phyloP scores from a whole-genome alignment of 345 rosid species.

The Lepidium aucheri region DNA sequence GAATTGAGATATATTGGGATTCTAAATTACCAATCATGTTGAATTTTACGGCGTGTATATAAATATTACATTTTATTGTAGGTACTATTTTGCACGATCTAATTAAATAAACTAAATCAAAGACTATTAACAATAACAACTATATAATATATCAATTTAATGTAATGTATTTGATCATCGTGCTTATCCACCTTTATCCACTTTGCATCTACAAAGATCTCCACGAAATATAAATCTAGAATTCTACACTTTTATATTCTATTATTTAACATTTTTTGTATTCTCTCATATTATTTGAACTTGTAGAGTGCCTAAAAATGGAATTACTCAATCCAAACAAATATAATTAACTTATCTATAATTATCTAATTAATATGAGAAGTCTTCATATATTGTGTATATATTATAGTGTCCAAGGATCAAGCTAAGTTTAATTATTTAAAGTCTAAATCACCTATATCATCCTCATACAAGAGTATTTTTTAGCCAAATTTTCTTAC shows the following conservation, averaged over 20 bases:
- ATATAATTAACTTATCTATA: background rate
- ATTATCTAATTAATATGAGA: too few species aligned
- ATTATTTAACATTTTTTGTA: background rate
- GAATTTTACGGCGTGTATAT: constrained; percentile 26
- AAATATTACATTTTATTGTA: constrained; percentile 12
- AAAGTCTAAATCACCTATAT: too few species aligned
- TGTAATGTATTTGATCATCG: background rate
- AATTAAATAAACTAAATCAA: constrained; percentile 13
- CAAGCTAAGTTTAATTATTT: too few species aligned
- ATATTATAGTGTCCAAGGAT: too few species aligned
- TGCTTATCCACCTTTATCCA: constrained; percentile 22
- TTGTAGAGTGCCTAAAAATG: background rate
- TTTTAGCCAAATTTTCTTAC: too few species aligned
- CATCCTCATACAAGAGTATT: too few species aligned
- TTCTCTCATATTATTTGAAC: background rate
- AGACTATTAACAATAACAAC: background rate
- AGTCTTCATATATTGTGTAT: too few species aligned
- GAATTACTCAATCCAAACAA: background rate
- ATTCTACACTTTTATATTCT: background rate
- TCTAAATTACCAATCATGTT: background rate
- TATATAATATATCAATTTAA: too few species aligned
- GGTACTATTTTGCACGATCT: constrained; percentile 24
- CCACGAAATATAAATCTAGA: constrained; percentile 1
- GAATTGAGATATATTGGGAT: too few species aligned
- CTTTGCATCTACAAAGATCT: constrained; percentile 14